A percentile compares a stretch with the other conserved stretches of the same genome.
Conservation (phyloP, 2,329 filamentous ascomycete species). For the Cyanodermella asteris region DNA sequence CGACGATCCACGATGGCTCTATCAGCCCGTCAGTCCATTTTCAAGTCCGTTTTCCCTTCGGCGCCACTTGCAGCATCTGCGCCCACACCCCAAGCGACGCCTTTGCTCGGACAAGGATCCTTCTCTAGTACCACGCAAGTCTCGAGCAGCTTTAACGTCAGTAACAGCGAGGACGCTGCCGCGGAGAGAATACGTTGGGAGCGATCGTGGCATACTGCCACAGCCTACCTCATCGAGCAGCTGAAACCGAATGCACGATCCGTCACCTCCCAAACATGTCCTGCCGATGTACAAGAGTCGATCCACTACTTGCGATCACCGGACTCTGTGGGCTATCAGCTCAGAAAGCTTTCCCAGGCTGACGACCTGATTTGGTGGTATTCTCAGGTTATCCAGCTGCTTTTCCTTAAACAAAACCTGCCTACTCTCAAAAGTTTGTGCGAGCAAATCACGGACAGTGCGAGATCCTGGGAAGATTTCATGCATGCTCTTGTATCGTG, state of each 20-base stretch:
- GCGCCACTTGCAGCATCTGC: too few relatives aligned
- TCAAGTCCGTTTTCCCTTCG: too few relatives aligned
- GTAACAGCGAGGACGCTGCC: conserved; percentile 7
- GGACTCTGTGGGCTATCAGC: conserved; percentile 7
- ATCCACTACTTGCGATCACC: conserved; percentile 14
- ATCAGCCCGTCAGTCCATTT: too few relatives aligned
- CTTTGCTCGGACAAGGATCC: too few relatives aligned
- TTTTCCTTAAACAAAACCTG: conserved; percentile 19
- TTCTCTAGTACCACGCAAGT: too few relatives aligned
- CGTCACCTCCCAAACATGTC: too few relatives aligned
- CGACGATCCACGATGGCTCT: too few relatives aligned
- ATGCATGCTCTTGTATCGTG: conserved; percentile 3
- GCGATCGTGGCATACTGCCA: conserved; percentile 20
- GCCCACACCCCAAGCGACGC: too few relatives aligned
- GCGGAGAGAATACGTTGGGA: conserved; percentile 17
- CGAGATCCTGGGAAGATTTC: conserved; percentile 1
- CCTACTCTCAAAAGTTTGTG: conserved; percentile 14
- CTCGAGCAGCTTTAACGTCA: too few relatives aligned
- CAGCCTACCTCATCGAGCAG: conserved; percentile 16
- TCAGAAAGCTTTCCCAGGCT: conserved; percentile 8
- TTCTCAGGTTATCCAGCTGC: conserved; percentile 18
- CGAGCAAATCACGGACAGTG: conserved; percentile 1
- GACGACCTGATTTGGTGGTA: conserved; percentile 20
- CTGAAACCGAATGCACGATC: too few relatives aligned
- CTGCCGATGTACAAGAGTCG: conserved; percentile 13